These are phyloP conservation scores for Deinandra increscens DNA, from an alignment of 129 eudicot species.

Conservation along the genomic window DNA sequence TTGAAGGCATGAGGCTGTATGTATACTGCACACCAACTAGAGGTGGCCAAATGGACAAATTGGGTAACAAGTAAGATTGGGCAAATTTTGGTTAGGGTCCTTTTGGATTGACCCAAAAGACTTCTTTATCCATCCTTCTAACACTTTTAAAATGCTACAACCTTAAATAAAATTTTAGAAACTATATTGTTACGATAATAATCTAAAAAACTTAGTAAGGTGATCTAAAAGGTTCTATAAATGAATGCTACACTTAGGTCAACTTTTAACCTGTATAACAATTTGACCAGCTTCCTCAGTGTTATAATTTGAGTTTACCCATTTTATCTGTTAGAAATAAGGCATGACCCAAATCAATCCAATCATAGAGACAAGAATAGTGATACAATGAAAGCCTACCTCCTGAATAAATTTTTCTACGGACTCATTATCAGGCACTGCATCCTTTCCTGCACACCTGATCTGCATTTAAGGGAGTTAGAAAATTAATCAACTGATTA, in stretches of 20 bases:
- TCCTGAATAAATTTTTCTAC: slow-evolving; percentile 54
- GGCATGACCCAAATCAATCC: background rate
- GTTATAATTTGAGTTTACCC: background rate
- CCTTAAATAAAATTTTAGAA: no score
- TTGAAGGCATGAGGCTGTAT: background rate
- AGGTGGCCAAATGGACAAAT: background rate
- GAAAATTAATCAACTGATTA: background rate
- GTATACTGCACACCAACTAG: slow-evolving; percentile 10
- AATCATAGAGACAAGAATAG: background rate
- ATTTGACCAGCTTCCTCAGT: background rate
- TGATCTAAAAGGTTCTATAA: background rate
- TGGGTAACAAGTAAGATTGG: background rate
- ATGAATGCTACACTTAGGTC: background rate
- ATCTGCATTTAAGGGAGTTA: slow-evolving; percentile 38
- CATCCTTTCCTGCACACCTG: slow-evolving; percentile 62
- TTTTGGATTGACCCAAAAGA: background rate
- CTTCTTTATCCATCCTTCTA: background rate
- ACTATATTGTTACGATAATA: no score
- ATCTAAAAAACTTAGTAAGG: background rate
- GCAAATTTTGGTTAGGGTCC: background rate
- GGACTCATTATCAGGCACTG: slow-evolving; percentile 59
- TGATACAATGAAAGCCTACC: slow-evolving; percentile 31
- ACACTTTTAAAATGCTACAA: background rate
- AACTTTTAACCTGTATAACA: background rate
- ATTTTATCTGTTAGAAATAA: background rate